Percentiles rank a stretch among this genome's conserved stretches.
These are phyloP conservation scores for Rhododendron henanense DNA, from an alignment of 148 eudicot genomes.

Conservation along the genomic window DNA sequence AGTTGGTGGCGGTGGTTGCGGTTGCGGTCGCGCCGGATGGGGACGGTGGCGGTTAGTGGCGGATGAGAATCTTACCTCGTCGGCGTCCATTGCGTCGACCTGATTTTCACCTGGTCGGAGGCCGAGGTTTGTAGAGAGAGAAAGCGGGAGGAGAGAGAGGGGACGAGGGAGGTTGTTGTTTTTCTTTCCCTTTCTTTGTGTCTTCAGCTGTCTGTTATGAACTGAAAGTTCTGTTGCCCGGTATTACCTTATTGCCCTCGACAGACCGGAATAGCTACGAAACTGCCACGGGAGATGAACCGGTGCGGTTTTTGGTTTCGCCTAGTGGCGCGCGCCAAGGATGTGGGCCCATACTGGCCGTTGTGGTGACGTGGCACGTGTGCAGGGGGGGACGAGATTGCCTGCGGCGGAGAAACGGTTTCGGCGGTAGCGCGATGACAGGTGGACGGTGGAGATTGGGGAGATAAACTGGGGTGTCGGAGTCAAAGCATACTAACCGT, in stretches of 20 bases:
- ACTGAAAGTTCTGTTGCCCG: conserved; percentile 37
- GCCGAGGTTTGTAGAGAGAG: conserved; percentile 2
- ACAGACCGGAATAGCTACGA: conserved; percentile 2
- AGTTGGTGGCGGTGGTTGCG: conserved; percentile 22
- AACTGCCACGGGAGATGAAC: conserved; percentile 16
- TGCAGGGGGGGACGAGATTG: not conserved
- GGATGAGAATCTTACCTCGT: conserved; percentile 11
- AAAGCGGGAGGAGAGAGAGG: conserved; percentile 4
- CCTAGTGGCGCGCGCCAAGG: conserved; percentile 21
- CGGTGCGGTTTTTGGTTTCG: conserved; percentile 2
- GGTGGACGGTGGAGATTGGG: conserved; percentile 2
- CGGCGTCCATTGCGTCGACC: conserved; percentile 19
- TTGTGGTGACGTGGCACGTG: not conserved
- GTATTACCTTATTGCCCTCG: conserved; percentile 27
- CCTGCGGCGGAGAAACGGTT: not conserved
- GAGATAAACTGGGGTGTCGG: not conserved
- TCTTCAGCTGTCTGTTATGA: conserved; percentile 65
- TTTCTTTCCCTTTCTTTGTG: conserved; percentile 19
- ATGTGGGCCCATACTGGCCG: conserved; percentile 7
- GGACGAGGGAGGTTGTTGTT: conserved; percentile 7
- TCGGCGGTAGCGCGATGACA: not conserved
- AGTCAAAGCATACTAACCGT: not conserved
- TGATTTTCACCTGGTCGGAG: not conserved
- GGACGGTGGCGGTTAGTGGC: not conserved
- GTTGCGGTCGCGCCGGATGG: not conserved